phyloP scores from a whole-genome alignment of 371 early-diverging fungal species.

The Mucor indicus region DNA sequence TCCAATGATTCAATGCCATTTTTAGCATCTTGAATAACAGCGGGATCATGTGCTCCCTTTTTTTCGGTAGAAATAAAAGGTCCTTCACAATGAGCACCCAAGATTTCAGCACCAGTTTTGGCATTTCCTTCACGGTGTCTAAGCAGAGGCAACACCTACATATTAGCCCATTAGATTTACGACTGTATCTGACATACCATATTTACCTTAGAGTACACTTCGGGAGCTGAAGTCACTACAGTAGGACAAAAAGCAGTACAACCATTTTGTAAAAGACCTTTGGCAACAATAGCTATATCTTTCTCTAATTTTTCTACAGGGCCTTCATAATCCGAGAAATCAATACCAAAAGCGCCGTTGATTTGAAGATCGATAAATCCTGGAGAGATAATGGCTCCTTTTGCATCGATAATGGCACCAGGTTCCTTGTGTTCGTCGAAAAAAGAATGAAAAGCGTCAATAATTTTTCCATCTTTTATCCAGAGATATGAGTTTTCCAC shows the following conservation, averaged over 20 bases:
- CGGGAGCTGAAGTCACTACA: constrained; percentile 69
- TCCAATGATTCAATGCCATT: constrained; percentile 60
- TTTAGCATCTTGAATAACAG: constrained; percentile 52
- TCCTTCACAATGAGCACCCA: constrained; percentile 80
- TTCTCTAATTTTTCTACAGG: constrained; percentile 39
- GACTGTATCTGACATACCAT: not conserved
- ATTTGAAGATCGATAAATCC: constrained; percentile 80
- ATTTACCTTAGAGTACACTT: constrained; percentile 68
- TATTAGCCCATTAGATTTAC: not conserved
- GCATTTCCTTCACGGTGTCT: constrained; percentile 62
- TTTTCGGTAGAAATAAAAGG: constrained; percentile 73
- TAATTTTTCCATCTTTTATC: constrained; percentile 71
- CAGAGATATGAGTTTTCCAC: constrained; percentile 67
- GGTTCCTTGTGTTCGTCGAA: constrained; percentile 59
- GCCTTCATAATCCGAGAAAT: constrained; percentile 61
- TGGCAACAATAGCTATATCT: constrained; percentile 62
- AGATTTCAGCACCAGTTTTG: constrained; percentile 64
- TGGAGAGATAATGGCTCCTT: constrained; percentile 66
- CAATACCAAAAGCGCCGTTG: constrained; percentile 78
- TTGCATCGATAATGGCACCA: constrained; percentile 68
- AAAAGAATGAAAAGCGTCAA: constrained; percentile 67
- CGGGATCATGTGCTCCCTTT: constrained; percentile 70
- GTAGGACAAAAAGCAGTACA: constrained; percentile 81
- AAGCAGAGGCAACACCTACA: constrained; percentile 59
- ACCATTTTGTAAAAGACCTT: constrained; percentile 69